Evolutionary conservation across 1,284 basidiomycete genomes (phyloP).

Genomic region (Cutaneotrichosporon cutaneum): DNA sequence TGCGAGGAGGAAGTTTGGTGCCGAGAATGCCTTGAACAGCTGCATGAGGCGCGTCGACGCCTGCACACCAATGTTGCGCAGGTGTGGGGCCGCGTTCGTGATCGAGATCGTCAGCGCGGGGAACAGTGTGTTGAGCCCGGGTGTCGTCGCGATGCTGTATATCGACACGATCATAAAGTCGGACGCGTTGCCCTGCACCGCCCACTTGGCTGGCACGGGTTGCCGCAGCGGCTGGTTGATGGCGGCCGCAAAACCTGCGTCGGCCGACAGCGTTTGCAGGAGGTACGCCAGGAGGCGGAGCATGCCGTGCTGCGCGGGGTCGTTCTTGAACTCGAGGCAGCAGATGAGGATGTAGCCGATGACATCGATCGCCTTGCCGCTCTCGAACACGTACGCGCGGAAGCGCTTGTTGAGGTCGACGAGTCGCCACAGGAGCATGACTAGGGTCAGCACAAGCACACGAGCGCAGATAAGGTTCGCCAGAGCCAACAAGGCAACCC

Average conservation of each 20-base stretch:
- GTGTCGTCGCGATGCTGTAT: slow-evolving; percentile 85
- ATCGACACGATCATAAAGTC: slow-evolving; percentile 89
- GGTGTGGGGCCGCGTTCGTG: slow-evolving; percentile 81
- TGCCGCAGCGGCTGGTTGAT: slow-evolving; percentile 61
- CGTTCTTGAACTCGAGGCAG: slow-evolving; percentile 81
- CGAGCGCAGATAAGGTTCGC: neutral
- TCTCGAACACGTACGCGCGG: slow-evolving; percentile 71
- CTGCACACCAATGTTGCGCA: slow-evolving; percentile 75
- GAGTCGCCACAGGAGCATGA: slow-evolving; percentile 85
- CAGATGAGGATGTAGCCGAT: slow-evolving; percentile 74
- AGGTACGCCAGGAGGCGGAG: slow-evolving; percentile 88
- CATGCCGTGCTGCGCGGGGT: slow-evolving; percentile 89
- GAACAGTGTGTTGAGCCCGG: slow-evolving; percentile 80
- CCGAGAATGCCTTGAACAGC: slow-evolving; percentile 84
- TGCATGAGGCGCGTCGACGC: slow-evolving; percentile 80
- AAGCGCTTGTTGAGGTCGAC: slow-evolving; percentile 94
- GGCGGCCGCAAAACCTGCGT: slow-evolving; percentile 69
- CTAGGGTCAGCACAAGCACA: slow-evolving; percentile 51
- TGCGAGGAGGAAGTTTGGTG: slow-evolving; percentile 80
- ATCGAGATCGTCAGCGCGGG: slow-evolving; percentile 87
- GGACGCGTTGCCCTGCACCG: slow-evolving; percentile 67
- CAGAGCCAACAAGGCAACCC: neutral
- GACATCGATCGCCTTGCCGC: slow-evolving; percentile 71
- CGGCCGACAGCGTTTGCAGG: slow-evolving; percentile 84
- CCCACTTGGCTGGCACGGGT: slow-evolving; percentile 71